Conservation (phyloP, 1,284 basidiomycete species). For the Austroboletus olivaceoglutinosus region DNA sequence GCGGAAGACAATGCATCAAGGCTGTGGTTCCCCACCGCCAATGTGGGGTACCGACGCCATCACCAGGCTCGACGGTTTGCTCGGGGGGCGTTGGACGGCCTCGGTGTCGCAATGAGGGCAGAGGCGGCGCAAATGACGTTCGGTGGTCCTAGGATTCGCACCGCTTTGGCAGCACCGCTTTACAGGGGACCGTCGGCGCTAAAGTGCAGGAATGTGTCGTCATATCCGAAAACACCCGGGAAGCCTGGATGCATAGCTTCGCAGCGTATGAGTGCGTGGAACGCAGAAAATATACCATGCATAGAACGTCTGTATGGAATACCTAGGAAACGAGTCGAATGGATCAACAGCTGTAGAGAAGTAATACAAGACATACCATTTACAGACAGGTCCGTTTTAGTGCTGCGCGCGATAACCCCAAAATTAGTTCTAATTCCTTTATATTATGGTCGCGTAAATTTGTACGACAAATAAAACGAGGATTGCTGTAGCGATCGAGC, state of each 20-base stretch:
- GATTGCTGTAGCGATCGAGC: not conserved
- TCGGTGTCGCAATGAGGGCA: not conserved
- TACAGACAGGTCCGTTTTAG: constrained; percentile 16
- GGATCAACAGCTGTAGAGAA: constrained; percentile 6
- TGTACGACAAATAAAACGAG: not conserved
- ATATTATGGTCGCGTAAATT: not conserved
- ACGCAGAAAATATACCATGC: not conserved
- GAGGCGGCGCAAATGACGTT: constrained; percentile 20
- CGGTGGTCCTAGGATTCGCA: constrained; percentile 15
- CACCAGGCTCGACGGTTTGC: constrained; percentile 1
- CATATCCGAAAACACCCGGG: not conserved
- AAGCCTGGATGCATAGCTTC: constrained; percentile 3
- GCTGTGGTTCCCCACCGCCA: constrained; percentile 25
- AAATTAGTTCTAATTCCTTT: constrained; percentile 6
- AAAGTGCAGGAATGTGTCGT: not conserved
- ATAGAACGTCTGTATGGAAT: not conserved
- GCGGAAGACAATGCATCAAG: constrained; percentile 7
- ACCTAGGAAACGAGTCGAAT: not conserved
- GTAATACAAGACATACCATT: constrained; percentile 23
- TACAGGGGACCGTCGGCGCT: constrained; percentile 7
- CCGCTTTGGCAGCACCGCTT: constrained; percentile 27
- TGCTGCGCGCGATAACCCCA: not conserved
- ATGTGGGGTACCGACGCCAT: constrained; percentile 3
- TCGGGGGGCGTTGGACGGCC: constrained; percentile 1
- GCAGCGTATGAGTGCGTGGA: not conserved